A percentile compares a stretch with the other conserved stretches of the same genome.
These are phyloP conservation scores for Pythium dissotocum DNA, from an alignment of 352 stramenopile genomes.

Conservation along the genomic window DNA sequence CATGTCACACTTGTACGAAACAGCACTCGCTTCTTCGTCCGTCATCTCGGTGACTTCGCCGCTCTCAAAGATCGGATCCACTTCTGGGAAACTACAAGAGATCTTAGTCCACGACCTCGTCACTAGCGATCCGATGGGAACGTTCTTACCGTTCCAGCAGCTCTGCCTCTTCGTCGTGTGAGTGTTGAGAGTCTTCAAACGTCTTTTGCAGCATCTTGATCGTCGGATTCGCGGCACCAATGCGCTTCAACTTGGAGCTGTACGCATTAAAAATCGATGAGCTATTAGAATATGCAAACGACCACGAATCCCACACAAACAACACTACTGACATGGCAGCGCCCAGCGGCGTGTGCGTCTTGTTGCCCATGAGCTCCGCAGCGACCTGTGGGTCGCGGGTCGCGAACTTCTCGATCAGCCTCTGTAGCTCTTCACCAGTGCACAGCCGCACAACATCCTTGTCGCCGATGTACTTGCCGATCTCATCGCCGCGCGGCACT, in stretches of 20 bases:
- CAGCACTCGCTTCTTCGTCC: constrained; percentile 21
- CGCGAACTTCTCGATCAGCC: constrained; percentile 67
- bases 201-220: constrained; percentile 74
- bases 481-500: constrained; percentile 50
- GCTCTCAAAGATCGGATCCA: constrained; percentile 75
- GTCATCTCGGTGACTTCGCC: constrained; percentile 55
- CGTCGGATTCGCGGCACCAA: constrained; percentile 61
- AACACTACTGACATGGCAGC: constrained; percentile 47
- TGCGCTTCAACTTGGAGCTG: constrained; percentile 70
- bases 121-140: not conserved
- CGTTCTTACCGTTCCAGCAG: constrained; percentile 39
- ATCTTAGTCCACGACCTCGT: not conserved
- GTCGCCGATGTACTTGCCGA: constrained; percentile 66
- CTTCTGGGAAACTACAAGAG: constrained; percentile 44
- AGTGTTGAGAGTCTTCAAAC: constrained; percentile 58
- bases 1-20: constrained; percentile 61
- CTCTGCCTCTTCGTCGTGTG: constrained; percentile 44
- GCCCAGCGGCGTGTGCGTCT: constrained; percentile 50
- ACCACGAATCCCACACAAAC: not conserved
- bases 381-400: constrained; percentile 54
- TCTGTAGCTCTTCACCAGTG: constrained; percentile 53
- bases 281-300: not conserved
- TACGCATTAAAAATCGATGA: not conserved
- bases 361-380: constrained; percentile 67
- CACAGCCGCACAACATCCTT: constrained; percentile 77